phyloP scores from a whole-genome alignment of 1,139 yeast species.

The Protomyces lactucae-debilis region DNA sequence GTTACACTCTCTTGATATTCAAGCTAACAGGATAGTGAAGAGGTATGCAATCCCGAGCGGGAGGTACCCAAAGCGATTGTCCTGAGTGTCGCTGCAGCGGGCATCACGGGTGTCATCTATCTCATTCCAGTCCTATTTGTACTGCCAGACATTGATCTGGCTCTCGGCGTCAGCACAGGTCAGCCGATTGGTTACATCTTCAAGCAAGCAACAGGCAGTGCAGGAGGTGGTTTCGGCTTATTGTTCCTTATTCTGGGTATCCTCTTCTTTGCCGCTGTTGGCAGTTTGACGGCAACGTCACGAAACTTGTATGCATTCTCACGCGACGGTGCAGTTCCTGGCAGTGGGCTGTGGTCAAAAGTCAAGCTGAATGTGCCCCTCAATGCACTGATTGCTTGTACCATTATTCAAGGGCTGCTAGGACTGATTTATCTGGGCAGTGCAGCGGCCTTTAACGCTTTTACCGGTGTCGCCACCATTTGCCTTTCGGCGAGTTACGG shows the following conservation, averaged over 20 bases:
- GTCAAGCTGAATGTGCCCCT: slow-evolving; percentile 26
- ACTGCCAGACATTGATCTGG: slow-evolving; percentile 63
- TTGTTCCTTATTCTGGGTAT: slow-evolving; percentile 66
- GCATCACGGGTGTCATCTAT: slow-evolving; percentile 64
- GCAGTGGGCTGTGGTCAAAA: slow-evolving; percentile 39
- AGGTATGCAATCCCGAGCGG: slow-evolving; percentile 54
- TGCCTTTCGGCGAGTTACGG: slow-evolving; percentile 72
- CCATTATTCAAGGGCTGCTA: slow-evolving; percentile 20
- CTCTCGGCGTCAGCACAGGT: slow-evolving; percentile 57
- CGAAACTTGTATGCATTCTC: slow-evolving; percentile 83
- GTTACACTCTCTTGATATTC: too few species aligned
- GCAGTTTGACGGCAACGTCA: slow-evolving; percentile 71
- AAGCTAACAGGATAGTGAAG: slow-evolving; percentile 50
- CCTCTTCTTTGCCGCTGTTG: slow-evolving; percentile 59
- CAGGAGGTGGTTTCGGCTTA: slow-evolving; percentile 60
- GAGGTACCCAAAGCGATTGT: slow-evolving; percentile 76
- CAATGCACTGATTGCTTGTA: slow-evolving; percentile 15
- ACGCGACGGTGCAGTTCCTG: slow-evolving; percentile 82
- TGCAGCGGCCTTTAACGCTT: slow-evolving; percentile 54
- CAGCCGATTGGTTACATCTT: slow-evolving; percentile 56
- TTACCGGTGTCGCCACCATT: slow-evolving; percentile 56
- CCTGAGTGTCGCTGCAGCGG: slow-evolving; percentile 59
- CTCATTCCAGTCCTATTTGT: slow-evolving; percentile 67
- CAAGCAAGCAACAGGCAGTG: slow-evolving; percentile 54
- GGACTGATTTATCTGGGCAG: slow-evolving; percentile 59